Base-by-base conservation (phyloP, 2,329 filamentous ascomycete species). In the Trichoderma semiorbis region DNA sequence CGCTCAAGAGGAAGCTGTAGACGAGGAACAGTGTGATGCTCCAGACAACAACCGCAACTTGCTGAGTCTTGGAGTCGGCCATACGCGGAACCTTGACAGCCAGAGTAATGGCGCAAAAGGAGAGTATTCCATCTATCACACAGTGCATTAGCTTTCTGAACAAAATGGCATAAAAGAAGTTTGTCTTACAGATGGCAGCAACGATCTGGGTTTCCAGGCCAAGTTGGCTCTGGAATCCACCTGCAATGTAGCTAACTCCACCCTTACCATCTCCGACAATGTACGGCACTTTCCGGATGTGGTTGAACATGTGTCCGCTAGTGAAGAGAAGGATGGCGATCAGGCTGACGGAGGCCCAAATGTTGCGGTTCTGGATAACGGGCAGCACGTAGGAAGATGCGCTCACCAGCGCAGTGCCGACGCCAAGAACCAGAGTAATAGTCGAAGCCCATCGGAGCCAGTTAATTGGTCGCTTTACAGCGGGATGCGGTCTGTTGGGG, bases 241-340 rank as follows among this genome's bases (percentile, higher is more conserved):
- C 87, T 5, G 95, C 93, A 81, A 99, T 96, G 81, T 98, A 98
- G 79, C 84, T 93, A 74, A 99, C 89, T 6, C 94, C 94, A 21
- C 96, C 96, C 69, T 88, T 90, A 47, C 94, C 93, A 79, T 98
- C 91, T 55, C 92, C 93, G 55, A 90, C 87, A 36, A 98, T 94
- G 77, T 99, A 99, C 3, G 96, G 96, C 3, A 97, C 93, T 81
- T 96, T 95, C 77, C 97, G 90, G 79, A 99, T 99, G 79, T 98
- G 95, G 82, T 98, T 99, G 88, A 97, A 99, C 97, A 99, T 99
- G 83, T 98, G 95, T 50, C 96, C 97, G 77, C 93, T 96, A 61
- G 92, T 98, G 84, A 98, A 99, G 72, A 98, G 86, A 55, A 99
- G 88, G 74, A 99, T 95, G 16, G 91, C 87, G 78, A 98, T 94